phyloP scores from a whole-genome alignment of 2,329 filamentous ascomycete species.

The Trichoderma polysporum region DNA sequence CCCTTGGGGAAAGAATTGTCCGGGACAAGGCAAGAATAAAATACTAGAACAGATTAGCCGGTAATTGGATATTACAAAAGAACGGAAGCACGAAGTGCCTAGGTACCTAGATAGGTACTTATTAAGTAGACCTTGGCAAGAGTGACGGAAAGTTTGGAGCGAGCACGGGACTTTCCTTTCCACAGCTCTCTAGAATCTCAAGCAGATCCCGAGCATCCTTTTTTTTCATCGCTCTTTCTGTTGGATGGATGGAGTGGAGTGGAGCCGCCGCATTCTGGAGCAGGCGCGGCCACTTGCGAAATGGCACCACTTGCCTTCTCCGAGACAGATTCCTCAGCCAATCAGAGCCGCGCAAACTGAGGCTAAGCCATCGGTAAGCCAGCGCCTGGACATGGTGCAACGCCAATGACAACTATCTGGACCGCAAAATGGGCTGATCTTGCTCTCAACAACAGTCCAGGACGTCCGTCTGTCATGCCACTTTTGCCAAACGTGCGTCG shows the following conservation, averaged over 20 bases:
- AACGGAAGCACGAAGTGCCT: neutral
- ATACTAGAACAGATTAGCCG: too few species aligned
- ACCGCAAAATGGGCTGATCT: constrained; percentile 22
- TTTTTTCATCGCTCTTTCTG: neutral
- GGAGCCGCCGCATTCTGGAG: constrained; percentile 5
- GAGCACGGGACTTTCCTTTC: neutral
- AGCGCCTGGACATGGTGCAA: constrained; percentile 18
- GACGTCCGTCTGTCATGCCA: constrained; percentile 21
- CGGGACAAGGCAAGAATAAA: neutral
- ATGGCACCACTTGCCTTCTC: constrained; percentile 21
- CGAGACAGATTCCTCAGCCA: constrained; percentile 1
- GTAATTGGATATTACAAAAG: too few species aligned
- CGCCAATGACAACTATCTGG: constrained; percentile 21
- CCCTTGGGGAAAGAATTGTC: neutral
- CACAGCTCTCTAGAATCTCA: neutral
- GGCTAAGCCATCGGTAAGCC: constrained; percentile 16
- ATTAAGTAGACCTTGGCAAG: neutral
- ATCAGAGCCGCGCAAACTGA: constrained; percentile 11
- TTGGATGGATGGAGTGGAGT: constrained; percentile 15
- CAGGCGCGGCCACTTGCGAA: constrained; percentile 17
- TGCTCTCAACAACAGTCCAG: constrained; percentile 6
- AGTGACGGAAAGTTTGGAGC: neutral
- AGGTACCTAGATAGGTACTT: neutral
- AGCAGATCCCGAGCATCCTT: neutral
- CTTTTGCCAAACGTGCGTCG: constrained; percentile 21